Base-by-base conservation (phyloP, 129 eudicot genomes). In the Saposhnikovia divaricata region DNA sequence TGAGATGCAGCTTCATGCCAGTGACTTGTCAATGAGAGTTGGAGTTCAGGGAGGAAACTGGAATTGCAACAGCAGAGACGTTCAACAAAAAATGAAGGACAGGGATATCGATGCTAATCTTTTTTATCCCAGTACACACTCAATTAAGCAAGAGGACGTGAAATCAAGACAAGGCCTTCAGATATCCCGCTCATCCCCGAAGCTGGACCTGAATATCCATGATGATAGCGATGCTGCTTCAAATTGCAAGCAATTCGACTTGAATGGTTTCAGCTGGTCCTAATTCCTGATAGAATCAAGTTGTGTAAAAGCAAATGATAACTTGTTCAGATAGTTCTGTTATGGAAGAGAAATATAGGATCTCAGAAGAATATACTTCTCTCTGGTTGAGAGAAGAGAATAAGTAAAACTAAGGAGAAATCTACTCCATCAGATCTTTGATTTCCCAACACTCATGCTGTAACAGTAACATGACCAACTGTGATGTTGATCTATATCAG, bases 181-280 rank as follows among this genome's bases (percentile, higher is more conserved):
- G 73, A 68, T 68, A 66, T 66, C 72, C 21, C 39, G 5, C 72
- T 66, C 72, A 27, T 42, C 73, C 73, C 73, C 73, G 10, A 31
- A 34, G 73, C 28, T 68, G 23, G 43, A 68, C 73, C 73, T 68
- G 42, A 68, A 68, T 68, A 68, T 68, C 73, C 73, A 68, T 68
- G 73, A 68, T 68, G 73, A 68, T 31, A 68, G 73, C 10, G 73
- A 68, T 68, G 73, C 73, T 31, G 73, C 73, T 28, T 61, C 37
- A 61, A 61, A 61, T 25, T 68, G 73, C 73, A 68, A 68, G 43
- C 73, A 68, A 2, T 68, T 68, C 73, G 73, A 68, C 73, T 68
- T 68, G 73, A 68, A 68, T 68, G 73, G 73, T 68, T 68, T 68
- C 73, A 68, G 73, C 73, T 68, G 73, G 73, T 68, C 40, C 73